Evolutionary conservation across 768 basidiomycete genomes (phyloP).

Genomic region (Hericium erinaceus): DNA sequence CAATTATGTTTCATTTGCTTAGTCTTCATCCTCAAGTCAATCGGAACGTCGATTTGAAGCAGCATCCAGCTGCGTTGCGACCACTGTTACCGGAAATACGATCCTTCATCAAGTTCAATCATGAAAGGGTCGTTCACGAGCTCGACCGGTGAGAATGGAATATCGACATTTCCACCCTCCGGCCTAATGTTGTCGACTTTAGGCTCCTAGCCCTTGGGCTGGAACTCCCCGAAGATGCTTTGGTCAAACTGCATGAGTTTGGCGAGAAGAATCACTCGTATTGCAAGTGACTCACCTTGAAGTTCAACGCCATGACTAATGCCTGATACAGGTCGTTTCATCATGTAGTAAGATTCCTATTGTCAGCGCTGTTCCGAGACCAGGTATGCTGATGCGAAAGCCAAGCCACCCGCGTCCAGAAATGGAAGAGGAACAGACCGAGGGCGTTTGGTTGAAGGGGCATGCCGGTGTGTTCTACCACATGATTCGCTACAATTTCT

Average conservation of each 20-base stretch:
- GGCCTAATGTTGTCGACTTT: neutral
- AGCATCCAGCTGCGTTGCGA: conserved; percentile 20
- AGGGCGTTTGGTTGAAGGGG: conserved; percentile 28
- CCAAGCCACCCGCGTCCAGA: conserved; percentile 22
- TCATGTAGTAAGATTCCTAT: conserved; percentile 45
- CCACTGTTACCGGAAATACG: conserved; percentile 23
- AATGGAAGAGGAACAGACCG: conserved; percentile 20
- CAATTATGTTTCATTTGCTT: neutral
- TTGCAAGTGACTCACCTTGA: conserved; percentile 11
- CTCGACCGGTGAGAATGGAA: conserved; percentile 15
- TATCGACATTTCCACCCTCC: neutral
- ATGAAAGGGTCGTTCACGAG: conserved; percentile 21
- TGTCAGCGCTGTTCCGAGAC: neutral
- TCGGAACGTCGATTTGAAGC: conserved; percentile 17
- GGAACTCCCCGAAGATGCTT: conserved; percentile 25
- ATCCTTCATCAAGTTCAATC: conserved; percentile 21
- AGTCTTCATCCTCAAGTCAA: conserved; percentile 15
- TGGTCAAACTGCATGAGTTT: conserved; percentile 22
- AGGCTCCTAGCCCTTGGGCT: conserved; percentile 26
- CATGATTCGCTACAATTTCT: neutral
- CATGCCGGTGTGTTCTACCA: conserved; percentile 19
- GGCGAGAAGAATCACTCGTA: conserved; percentile 21
- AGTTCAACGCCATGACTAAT: neutral
- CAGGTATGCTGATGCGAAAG: neutral
- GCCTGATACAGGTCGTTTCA: conserved; percentile 39